Evolutionary conservation across 768 basidiomycete genomes (phyloP).

Genomic region (Tremella yokohamensis): DNA sequence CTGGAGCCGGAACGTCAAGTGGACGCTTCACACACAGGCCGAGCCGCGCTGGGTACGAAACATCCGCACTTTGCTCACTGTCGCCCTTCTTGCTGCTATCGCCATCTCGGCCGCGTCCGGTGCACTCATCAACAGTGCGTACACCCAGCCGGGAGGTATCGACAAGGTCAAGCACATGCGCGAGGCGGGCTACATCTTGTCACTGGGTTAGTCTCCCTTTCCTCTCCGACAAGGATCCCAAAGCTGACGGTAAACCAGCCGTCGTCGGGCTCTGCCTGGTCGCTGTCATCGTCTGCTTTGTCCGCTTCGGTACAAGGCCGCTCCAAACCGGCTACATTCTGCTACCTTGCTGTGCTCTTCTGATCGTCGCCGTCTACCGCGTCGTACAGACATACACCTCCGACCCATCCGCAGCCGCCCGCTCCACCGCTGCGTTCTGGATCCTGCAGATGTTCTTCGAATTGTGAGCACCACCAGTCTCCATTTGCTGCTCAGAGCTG

Average conservation of each 20-base stretch:
- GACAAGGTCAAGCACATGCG: conserved; percentile 14
- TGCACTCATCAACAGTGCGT: conserved; percentile 2
- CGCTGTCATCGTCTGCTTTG: conserved; percentile 5
- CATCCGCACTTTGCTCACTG: neutral
- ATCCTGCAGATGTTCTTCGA: conserved; percentile 23
- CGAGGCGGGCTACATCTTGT: conserved; percentile 7
- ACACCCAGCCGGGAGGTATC: conserved; percentile 4
- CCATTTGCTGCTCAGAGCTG: neutral
- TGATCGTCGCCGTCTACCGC: conserved; percentile 19
- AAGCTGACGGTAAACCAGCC: neutral
- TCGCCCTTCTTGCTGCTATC: conserved; percentile 15
- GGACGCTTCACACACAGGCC: neutral
- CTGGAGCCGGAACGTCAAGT: conserved; percentile 16
- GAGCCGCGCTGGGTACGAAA: conserved; percentile 3
- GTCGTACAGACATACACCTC: conserved; percentile 10
- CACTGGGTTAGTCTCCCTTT: conserved; percentile 14
- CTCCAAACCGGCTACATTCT: conserved; percentile 13
- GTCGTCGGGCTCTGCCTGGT: conserved; percentile 9
- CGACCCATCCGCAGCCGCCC: conserved; percentile 5
- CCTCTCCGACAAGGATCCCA: neutral
- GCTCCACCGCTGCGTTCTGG: conserved; percentile 14
- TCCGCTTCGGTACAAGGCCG: conserved; percentile 7
- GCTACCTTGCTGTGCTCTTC: neutral
- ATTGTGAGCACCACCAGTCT: conserved; percentile 14
- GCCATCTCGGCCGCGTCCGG: conserved; percentile 11